These are phyloP conservation scores for Saccharomyces pastorianus DNA, from an alignment of 1,139 yeast species.

Conservation along the genomic window DNA sequence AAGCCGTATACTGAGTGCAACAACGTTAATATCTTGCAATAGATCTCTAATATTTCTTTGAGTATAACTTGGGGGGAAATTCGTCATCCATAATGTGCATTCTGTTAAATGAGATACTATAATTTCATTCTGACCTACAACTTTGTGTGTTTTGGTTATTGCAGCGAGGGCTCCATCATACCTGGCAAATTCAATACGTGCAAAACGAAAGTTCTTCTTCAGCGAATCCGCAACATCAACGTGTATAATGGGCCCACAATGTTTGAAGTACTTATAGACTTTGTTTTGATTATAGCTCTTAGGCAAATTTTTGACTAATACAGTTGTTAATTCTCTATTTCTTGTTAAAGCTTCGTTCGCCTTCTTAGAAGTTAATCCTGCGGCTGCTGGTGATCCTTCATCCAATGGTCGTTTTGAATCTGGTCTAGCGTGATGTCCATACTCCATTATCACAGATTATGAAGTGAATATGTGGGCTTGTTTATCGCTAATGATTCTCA, in stretches of 20 bases:
- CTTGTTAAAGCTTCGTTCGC: background rate
- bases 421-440: background rate
- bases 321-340: conserved; percentile 25
- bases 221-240: conserved; percentile 30
- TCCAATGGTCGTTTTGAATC: background rate
- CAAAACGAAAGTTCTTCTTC: conserved; percentile 28
- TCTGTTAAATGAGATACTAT: conserved; percentile 33
- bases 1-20: conserved; percentile 45
- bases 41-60: conserved; percentile 36
- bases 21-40: conserved; percentile 43
- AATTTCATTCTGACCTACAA: conserved; percentile 38
- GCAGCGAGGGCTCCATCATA: conserved; percentile 51
- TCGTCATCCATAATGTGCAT: conserved; percentile 42
- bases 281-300: conserved; percentile 27
- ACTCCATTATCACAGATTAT: background rate
- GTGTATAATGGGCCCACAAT: conserved; percentile 51
- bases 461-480: background rate
- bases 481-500: background rate
- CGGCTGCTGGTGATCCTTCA: background rate
- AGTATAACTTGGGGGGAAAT: conserved; percentile 55
- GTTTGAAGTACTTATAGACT: conserved; percentile 42
- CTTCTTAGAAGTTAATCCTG: background rate
- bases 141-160: conserved; percentile 49
- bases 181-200: conserved; percentile 48
- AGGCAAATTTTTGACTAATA: conserved; percentile 28